Conservation (phyloP, 116 monocot species). For the Trichopus zeylanicus region DNA sequence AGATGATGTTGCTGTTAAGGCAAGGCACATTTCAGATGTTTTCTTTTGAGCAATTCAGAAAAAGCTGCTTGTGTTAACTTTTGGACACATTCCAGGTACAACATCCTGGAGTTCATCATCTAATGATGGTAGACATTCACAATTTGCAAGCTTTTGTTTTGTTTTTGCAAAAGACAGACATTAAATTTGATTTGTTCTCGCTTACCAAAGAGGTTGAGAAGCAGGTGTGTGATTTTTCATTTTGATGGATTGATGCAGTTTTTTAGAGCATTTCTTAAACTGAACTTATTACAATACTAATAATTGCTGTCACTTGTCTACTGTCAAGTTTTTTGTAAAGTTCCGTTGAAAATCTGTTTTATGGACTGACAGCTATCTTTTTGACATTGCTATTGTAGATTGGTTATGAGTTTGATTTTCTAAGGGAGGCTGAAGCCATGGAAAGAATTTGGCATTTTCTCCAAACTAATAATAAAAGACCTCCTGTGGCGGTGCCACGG, state of each 20-base stretch:
- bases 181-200: conserved; percentile 92
- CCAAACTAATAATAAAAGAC: conserved; percentile 50
- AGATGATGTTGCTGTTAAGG: conserved; percentile 93
- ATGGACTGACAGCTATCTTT: too few relatives aligned
- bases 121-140: conserved; percentile 94
- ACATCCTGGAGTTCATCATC: conserved; percentile 81
- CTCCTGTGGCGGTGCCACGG: conserved; percentile 74
- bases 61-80: conserved; percentile 5
- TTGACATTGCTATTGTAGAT: conserved; percentile 51
- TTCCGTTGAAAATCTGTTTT: too few relatives aligned
- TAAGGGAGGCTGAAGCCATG: conserved; percentile 80
- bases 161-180: conserved; percentile 90
- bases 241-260: background rate
- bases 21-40: conserved; percentile 11
- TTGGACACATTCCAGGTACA: conserved; percentile 56
- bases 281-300: background rate
- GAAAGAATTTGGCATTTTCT: conserved; percentile 63
- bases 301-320: background rate
- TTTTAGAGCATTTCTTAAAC: background rate
- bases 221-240: conserved; percentile 40
- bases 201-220: conserved; percentile 87
- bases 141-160: conserved; percentile 86
- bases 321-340: too few relatives aligned
- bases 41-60: conserved; percentile 5
- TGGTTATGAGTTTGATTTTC: conserved; percentile 91